These are phyloP conservation scores for Daldinia sp. DNA, from an alignment of 2,329 filamentous ascomycete genomes.

Conservation along the genomic window DNA sequence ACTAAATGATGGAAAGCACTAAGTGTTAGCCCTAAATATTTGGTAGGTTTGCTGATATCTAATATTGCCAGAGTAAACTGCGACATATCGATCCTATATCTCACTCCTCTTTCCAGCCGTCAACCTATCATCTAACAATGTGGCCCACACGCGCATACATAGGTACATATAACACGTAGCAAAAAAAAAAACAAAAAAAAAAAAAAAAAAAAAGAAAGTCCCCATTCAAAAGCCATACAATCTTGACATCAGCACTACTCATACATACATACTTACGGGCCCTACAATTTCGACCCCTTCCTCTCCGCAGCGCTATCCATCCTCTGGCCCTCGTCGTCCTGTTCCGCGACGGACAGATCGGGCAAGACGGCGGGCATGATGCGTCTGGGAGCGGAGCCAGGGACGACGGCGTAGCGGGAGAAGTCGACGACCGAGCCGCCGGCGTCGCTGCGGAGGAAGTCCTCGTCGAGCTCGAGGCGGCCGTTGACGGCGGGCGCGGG, in stretches of 20 bases:
- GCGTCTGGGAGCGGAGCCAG: slow-evolving; percentile 65
- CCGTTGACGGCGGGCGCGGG: slow-evolving; percentile 75
- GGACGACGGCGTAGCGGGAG: slow-evolving; percentile 73
- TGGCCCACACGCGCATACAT: too few species aligned
- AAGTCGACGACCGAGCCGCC: slow-evolving; percentile 77
- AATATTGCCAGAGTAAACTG: not conserved
- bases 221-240: not conserved
- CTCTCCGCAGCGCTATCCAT: slow-evolving; percentile 70
- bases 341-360: slow-evolving; percentile 77
- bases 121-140: too few species aligned
- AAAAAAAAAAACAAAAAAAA: too few species aligned
- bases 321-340: slow-evolving; percentile 81
- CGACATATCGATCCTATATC: not conserved
- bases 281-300: slow-evolving; percentile 56
- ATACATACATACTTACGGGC: too few species aligned
- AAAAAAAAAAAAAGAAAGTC: too few species aligned
- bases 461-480: slow-evolving; percentile 79
- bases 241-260: not conserved
- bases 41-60: not conserved
- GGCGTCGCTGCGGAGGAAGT: slow-evolving; percentile 72
- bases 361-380: slow-evolving; percentile 83
- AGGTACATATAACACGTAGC: too few species aligned
- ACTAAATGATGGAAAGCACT: not conserved
- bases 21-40: not conserved
- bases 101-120: too few species aligned